These are phyloP conservation scores for Solanum rostratum DNA, from an alignment of 257 asterid genomes.

Conservation along the genomic window DNA sequence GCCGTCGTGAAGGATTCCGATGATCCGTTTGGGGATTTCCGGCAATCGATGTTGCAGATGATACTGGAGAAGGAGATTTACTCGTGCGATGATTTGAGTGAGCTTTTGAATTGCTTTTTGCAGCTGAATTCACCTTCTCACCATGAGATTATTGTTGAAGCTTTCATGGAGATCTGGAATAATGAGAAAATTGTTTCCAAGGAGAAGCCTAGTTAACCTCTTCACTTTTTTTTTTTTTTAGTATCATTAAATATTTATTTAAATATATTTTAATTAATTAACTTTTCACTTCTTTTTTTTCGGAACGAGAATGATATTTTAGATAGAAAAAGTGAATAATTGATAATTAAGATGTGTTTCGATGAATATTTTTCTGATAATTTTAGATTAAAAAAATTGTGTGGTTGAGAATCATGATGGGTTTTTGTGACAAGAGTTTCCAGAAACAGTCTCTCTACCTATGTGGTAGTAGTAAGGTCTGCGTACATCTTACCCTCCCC, in stretches of 20 bases:
- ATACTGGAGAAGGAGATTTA: constrained; percentile 46
- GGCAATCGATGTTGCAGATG: constrained; percentile 73
- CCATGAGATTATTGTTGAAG: constrained; percentile 45
- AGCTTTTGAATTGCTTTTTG: constrained; percentile 56
- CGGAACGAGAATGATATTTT: fast-evolving
- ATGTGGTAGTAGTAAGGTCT: no score
- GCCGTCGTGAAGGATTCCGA: constrained; percentile 60
- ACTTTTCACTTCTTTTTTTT: no score
- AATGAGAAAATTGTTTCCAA: neutral
- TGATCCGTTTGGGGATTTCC: constrained; percentile 67
- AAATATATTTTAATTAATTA: no score
- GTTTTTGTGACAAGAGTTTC: no score
- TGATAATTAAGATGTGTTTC: no score
- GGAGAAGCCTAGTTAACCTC: neutral
- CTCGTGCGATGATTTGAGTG: constrained; percentile 35
- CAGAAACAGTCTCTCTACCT: no score
- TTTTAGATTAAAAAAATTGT: no score
- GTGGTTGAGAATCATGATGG: no score
- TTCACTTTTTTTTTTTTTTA: neutral
- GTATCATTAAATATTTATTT: no score
- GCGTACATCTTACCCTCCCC: no score
- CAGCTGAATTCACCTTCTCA: constrained; percentile 44
- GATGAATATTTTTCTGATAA: no score
- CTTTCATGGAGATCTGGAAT: constrained; percentile 56
- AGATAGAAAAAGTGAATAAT: no score